phyloP scores from a whole-genome alignment of 1,284 basidiomycete species.

The Rhizopogon parksii region DNA sequence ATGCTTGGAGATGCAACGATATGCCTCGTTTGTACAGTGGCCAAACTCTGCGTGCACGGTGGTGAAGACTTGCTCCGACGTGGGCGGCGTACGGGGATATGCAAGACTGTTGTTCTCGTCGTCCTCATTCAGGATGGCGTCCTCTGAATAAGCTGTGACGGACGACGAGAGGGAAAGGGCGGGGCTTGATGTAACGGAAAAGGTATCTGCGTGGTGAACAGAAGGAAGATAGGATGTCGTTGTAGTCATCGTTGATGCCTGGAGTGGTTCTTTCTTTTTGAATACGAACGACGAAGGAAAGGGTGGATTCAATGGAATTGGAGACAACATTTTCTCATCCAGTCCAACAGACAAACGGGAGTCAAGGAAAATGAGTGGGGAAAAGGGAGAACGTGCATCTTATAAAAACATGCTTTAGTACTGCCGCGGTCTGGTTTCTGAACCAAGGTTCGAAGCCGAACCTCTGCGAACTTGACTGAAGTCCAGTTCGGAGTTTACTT shows the following conservation, averaged over 20 bases:
- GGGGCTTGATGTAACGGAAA: slow-evolving; percentile 41
- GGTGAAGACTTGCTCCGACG: slow-evolving; percentile 67
- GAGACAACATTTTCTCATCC: slow-evolving; percentile 37
- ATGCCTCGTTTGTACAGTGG: slow-evolving; percentile 71
- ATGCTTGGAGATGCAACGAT: slow-evolving; percentile 64
- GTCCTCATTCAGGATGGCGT: slow-evolving; percentile 52
- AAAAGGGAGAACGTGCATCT: too few relatives aligned
- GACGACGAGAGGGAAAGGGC: slow-evolving; percentile 67
- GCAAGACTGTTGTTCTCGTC: slow-evolving; percentile 45
- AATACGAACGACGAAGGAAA: slow-evolving; percentile 51
- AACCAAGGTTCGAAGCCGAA: too few relatives aligned
- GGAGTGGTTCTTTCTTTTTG: slow-evolving; percentile 49
- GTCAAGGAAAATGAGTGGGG: not conserved
- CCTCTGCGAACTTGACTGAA: too few relatives aligned
- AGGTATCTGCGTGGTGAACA: slow-evolving; percentile 56
- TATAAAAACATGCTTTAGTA: too few relatives aligned
- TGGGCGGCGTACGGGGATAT: slow-evolving; percentile 59
- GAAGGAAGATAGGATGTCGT: slow-evolving; percentile 70
- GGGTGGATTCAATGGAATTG: slow-evolving; percentile 39
- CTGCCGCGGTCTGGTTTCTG: too few relatives aligned
- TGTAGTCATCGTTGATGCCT: slow-evolving; percentile 40
- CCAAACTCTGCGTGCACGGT: slow-evolving; percentile 85
- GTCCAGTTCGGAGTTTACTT: too few relatives aligned
- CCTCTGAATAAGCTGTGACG: slow-evolving; percentile 56
- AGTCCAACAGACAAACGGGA: slow-evolving; percentile 2